These are phyloP conservation scores for Fusarium transvaalense DNA, from an alignment of 2,329 filamentous ascomycete species.

Conservation along the genomic window DNA sequence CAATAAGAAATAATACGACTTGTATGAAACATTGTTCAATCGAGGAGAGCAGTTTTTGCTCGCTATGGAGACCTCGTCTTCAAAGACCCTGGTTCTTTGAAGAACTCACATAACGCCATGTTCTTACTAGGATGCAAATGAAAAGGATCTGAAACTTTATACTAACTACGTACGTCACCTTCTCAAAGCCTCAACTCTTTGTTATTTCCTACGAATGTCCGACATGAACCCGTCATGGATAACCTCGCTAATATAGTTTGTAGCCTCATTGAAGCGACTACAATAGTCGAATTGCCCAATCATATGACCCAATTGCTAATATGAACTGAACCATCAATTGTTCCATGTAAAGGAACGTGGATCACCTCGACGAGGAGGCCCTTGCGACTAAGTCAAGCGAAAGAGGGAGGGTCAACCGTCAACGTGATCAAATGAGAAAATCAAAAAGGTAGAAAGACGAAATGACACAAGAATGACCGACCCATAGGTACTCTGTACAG, in stretches of 20 bases:
- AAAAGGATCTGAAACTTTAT: slow-evolving; percentile 37
- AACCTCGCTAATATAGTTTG: slow-evolving; percentile 5
- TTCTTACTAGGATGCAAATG: slow-evolving; percentile 3
- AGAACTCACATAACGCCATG: slow-evolving; percentile 1
- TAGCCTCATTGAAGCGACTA: slow-evolving; percentile 6
- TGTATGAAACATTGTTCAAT: neutral
- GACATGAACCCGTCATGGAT: slow-evolving; percentile 16
- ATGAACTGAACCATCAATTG: slow-evolving; percentile 19
- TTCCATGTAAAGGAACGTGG: slow-evolving; percentile 7
- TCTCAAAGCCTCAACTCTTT: neutral
- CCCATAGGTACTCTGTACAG: no score
- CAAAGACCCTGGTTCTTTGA: neutral
- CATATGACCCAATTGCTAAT: slow-evolving; percentile 40
- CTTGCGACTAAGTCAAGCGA: slow-evolving; percentile 28
- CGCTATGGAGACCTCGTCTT: neutral
- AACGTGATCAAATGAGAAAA: slow-evolving; percentile 23
- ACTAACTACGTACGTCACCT: slow-evolving; percentile 15
- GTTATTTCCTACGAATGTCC: neutral
- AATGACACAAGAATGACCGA: slow-evolving; percentile 36
- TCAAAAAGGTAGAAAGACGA: slow-evolving; percentile 5
- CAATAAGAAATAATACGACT: neutral
- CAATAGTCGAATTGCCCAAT: slow-evolving; percentile 35
- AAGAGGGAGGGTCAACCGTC: slow-evolving; percentile 15
- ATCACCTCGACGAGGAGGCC: slow-evolving; percentile 2
- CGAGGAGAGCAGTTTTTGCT: neutral